Conservation (phyloP, 495 filamentous ascomycete species). For the Talaromyces ruber region DNA sequence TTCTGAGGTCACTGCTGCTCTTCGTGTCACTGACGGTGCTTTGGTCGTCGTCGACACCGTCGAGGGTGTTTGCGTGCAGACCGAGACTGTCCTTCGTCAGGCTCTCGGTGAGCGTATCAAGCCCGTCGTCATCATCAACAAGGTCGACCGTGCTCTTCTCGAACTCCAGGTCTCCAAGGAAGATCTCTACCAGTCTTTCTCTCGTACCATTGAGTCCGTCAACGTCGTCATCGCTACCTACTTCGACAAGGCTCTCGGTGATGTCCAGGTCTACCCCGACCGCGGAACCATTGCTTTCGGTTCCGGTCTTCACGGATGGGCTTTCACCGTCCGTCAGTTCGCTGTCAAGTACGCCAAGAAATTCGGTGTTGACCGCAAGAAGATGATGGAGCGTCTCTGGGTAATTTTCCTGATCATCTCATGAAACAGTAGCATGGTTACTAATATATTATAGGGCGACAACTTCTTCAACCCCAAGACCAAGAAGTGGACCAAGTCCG, state of each 20-base stretch:
- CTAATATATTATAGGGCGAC: slow-evolving; percentile 59
- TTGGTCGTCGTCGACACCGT: slow-evolving; percentile 99
- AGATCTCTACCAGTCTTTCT: slow-evolving; percentile 99
- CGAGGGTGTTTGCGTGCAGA: slow-evolving; percentile 98
- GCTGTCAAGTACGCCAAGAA: slow-evolving; percentile 97
- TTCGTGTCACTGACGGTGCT: slow-evolving; percentile 99
- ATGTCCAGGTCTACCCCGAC: slow-evolving; percentile 96
- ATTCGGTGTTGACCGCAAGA: slow-evolving; percentile 97
- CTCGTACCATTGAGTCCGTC: slow-evolving; percentile 97
- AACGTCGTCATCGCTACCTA: slow-evolving; percentile 99
- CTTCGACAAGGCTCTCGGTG: slow-evolving; percentile 92
- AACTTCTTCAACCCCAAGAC: slow-evolving; percentile 99
- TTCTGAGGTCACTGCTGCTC: slow-evolving; percentile 97
- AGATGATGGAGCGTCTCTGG: slow-evolving; percentile 99
- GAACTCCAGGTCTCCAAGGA: slow-evolving; percentile 98
- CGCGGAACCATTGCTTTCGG: slow-evolving; percentile 97
- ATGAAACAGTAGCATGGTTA: neutral
- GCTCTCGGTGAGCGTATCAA: slow-evolving; percentile 99
- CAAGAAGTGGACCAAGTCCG: slow-evolving; percentile 97
- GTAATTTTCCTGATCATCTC: slow-evolving; percentile 31
- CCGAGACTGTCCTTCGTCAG: slow-evolving; percentile 98
- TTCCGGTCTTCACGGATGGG: slow-evolving; percentile 99
- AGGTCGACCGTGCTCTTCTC: slow-evolving; percentile 98
- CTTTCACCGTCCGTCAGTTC: slow-evolving; percentile 98
- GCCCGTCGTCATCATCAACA: slow-evolving; percentile 99